Base-by-base conservation (phyloP, 2,329 filamentous ascomycete genomes). In the Raffaelea arxii region DNA sequence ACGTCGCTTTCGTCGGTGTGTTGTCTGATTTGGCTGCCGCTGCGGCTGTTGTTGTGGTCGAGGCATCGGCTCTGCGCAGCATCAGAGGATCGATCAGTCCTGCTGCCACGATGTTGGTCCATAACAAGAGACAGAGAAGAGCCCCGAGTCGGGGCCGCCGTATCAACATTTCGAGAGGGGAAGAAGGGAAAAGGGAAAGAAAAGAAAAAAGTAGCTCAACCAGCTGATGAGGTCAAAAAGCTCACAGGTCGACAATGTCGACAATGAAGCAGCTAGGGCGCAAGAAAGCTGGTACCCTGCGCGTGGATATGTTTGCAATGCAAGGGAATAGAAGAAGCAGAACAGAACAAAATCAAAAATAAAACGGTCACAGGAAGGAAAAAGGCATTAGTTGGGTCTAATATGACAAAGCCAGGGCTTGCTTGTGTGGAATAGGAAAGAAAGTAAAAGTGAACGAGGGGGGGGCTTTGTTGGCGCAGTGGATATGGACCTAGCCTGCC, bases 71-170 rank as follows among this genome's bases (percentile, higher is more conserved):
- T 25, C 49, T 52, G 25, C 45, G 48, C 21, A 46, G 46, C 12
- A 49, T 25, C n/a, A 41, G 35, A 21, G 51, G 50, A n/a, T 51
- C 25, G 24, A 51, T 48, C 11, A 47, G 44, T 14, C 46, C 52
- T 11, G 54, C 54, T 6, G 45, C 18, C n/a, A 37, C 52, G 23
- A 52, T 16, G 40, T 55, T 44, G 19, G 44, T 44, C 27, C 25
- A 55, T 3, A 54, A 46, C 27, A 50, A 36, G 11, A 54, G 37
- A 46, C 51, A 54, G 19, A 46, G 36, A 25, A 51, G 39, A 21
- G 51, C 53, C 43, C 46, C 41, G 4, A 51, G 23, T 27, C 42
- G 50, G 44, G 37, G 35, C n/a, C 44, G 24, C 14, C 30, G 40
- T 6, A 41, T 38, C 32, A 50, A 25, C 53, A 55, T 55, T 18